Conservation (phyloP, 169 alveolate genomes). For the Toxoplasma gondii region DNA sequence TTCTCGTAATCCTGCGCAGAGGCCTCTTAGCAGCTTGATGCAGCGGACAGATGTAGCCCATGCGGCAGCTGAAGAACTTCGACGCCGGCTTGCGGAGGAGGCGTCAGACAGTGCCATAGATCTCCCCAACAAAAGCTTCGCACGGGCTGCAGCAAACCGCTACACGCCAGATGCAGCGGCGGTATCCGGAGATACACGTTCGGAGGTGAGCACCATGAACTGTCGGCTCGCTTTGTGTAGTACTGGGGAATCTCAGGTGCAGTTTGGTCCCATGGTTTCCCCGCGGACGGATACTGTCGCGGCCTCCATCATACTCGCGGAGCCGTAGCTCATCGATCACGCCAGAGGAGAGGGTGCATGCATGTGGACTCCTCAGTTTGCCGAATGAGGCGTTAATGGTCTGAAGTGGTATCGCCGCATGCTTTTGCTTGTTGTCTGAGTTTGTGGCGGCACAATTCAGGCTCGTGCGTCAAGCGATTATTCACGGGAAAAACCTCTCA, state of each 20-base stretch:
- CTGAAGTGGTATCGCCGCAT: too few relatives aligned
- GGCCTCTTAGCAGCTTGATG: neutral
- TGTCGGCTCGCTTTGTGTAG: neutral
- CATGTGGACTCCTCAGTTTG: too few relatives aligned
- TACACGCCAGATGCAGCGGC: neutral
- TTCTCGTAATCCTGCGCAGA: neutral
- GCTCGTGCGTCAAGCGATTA: too few relatives aligned
- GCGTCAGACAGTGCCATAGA: neutral
- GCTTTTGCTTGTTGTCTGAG: too few relatives aligned
- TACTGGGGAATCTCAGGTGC: neutral
- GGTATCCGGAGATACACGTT: neutral
- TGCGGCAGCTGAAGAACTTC: slow-evolving; percentile 33
- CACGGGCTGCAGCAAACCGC: neutral
- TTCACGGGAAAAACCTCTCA: too few relatives aligned
- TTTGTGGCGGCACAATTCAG: too few relatives aligned
- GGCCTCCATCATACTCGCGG: too few relatives aligned
- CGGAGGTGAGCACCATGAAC: neutral
- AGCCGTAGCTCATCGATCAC: too few relatives aligned
- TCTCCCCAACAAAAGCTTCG: neutral
- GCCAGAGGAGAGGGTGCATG: too few relatives aligned
- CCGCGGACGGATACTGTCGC: too few relatives aligned
- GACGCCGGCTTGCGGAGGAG: slow-evolving; percentile 24
- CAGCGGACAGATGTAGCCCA: slow-evolving; percentile 19
- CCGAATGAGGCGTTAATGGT: too few relatives aligned
- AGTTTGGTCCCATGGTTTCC: too few relatives aligned